Conservation (phyloP, 352 stramenopile species). For the Pythium rishiriense region DNA sequence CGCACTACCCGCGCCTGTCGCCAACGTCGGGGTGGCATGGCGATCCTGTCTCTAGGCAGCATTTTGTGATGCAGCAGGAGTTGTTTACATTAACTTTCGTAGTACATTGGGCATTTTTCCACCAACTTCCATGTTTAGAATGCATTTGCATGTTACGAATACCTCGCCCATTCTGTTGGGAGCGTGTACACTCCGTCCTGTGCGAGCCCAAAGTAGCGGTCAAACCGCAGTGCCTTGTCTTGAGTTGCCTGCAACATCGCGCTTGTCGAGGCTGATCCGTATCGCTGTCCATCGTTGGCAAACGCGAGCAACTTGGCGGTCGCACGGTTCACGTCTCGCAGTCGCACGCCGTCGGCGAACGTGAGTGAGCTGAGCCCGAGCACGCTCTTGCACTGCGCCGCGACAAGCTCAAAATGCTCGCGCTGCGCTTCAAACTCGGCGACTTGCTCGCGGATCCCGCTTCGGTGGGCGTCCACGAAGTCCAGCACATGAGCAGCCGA, state of each 20-base stretch:
- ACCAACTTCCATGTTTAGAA: background rate
- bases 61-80: conserved; percentile 23
- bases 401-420: conserved; percentile 38
- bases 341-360: conserved; percentile 32
- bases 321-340: conserved; percentile 27
- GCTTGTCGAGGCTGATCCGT: background rate
- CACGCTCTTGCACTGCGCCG: conserved; percentile 33
- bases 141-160: background rate
- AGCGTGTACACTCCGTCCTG: conserved; percentile 28
- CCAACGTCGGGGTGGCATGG: background rate
- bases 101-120: conserved; percentile 30
- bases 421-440: background rate
- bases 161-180: conserved; percentile 12
- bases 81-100: conserved; percentile 37
- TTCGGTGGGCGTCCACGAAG: conserved; percentile 19
- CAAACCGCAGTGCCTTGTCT: conserved; percentile 15
- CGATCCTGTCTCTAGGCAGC: conserved; percentile 13
- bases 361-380: conserved; percentile 41
- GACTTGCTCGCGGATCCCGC: conserved; percentile 16
- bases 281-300: conserved; percentile 25
- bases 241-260: background rate
- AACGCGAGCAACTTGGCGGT: conserved; percentile 31
- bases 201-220: conserved; percentile 23
- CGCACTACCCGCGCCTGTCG: background rate
- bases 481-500: conserved; percentile 17